A percentile compares a stretch with the other conserved stretches of the same genome.
Evolutionary conservation across 805 yeast genomes (phyloP).

Genomic region (Metschnikowia lochheadii): DNA sequence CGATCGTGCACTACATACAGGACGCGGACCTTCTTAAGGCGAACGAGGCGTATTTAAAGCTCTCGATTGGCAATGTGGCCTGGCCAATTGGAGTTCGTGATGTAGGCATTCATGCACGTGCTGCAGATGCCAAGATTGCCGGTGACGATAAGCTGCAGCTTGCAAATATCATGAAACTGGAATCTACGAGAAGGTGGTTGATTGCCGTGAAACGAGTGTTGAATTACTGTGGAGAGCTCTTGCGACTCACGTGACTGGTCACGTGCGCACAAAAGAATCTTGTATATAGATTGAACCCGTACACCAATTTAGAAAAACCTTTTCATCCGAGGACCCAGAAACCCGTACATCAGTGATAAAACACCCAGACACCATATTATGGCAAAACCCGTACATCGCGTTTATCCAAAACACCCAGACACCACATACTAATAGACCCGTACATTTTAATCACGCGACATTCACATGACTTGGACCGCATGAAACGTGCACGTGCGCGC

Average conservation of each 20-base stretch:
- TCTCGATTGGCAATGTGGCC: conserved; percentile 83
- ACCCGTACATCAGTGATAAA: too few relatives aligned
- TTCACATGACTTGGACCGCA: neutral
- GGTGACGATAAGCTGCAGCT: conserved; percentile 39
- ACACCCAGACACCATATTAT: too few relatives aligned
- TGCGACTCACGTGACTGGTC: neutral
- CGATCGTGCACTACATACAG: conserved; percentile 62
- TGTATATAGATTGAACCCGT: neutral
- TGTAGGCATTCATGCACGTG: conserved; percentile 76
- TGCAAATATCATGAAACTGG: conserved; percentile 78
- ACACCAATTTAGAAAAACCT: too few relatives aligned
- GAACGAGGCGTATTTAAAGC: conserved; percentile 63
- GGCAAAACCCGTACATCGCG: neutral
- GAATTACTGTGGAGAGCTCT: conserved; percentile 21
- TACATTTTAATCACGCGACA: neutral
- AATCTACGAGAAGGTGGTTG: conserved; percentile 71
- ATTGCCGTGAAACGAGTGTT: conserved; percentile 69
- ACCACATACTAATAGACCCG: neutral
- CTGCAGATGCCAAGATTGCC: conserved; percentile 55
- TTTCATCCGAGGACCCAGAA: too few relatives aligned
- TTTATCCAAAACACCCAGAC: too few relatives aligned
- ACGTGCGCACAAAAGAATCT: neutral
- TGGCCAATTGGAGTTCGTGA: conserved; percentile 88
- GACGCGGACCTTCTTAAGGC: conserved; percentile 47
- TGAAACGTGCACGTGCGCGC: neutral